Percentiles rank a stretch among this genome's conserved stretches.
phyloP scores from a whole-genome alignment of 2,329 filamentous ascomycete genomes.

The Venturia oleaginea region DNA sequence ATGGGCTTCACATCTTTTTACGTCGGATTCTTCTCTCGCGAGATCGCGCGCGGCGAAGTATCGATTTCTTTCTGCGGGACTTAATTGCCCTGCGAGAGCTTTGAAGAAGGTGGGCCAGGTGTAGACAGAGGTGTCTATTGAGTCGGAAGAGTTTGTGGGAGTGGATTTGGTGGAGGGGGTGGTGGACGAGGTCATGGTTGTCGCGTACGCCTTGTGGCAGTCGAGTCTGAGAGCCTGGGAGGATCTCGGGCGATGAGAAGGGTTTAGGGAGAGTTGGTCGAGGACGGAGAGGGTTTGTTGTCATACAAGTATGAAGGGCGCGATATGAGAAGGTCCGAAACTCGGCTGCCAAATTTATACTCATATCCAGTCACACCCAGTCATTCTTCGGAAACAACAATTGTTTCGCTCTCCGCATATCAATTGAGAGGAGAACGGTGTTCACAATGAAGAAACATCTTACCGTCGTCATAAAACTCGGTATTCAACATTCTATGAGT shows the following conservation, averaged over 20 bases:
- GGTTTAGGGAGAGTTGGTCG: neutral
- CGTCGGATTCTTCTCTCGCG: constrained; percentile 68
- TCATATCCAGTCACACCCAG: neutral
- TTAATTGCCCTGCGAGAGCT: constrained; percentile 66
- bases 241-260: neutral
- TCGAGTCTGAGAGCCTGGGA: neutral
- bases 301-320: neutral
- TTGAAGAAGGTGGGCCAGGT: constrained; percentile 79
- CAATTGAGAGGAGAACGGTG: neutral
- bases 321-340: neutral
- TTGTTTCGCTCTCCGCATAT: neutral
- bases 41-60: constrained; percentile 72
- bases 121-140: constrained; percentile 32
- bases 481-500: constrained; percentile 36
- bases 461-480: constrained; percentile 79
- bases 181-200: neutral
- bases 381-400: neutral
- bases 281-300: neutral
- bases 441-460: constrained; percentile 57
- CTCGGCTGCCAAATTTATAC: neutral
- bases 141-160: neutral
- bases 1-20: constrained; percentile 68
- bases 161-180: neutral
- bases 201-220: neutral
- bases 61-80: constrained; percentile 57